Percentiles rank a stretch among this genome's conserved stretches.
These are phyloP conservation scores for Phytopythium litorale DNA, from an alignment of 352 stramenopile species.

Conservation along the genomic window DNA sequence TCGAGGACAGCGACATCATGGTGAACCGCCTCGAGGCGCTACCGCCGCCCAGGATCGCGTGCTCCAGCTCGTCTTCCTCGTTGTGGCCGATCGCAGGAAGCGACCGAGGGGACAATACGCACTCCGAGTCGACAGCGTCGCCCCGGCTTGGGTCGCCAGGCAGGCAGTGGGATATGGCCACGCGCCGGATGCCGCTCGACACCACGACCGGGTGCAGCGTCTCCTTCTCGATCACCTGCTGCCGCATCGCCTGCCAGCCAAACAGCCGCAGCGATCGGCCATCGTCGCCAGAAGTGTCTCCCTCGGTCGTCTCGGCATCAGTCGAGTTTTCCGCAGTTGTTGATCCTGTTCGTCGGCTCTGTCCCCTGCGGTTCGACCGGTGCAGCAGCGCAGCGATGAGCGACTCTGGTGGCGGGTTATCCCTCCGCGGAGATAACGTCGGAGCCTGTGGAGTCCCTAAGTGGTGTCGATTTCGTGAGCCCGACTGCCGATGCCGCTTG, in stretches of 20 bases:
- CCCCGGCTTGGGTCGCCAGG: background rate
- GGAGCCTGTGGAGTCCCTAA: conserved; percentile 3
- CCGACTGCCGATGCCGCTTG: conserved; percentile 3
- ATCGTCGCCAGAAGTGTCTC: conserved; percentile 11
- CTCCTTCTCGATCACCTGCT: conserved; percentile 41
- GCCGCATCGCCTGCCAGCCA: conserved; percentile 40
- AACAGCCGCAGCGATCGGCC: conserved; percentile 28
- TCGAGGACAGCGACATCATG: conserved; percentile 3
- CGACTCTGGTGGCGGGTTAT: background rate
- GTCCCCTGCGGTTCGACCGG: no score
- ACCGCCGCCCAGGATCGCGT: background rate
- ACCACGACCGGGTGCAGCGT: conserved; percentile 10
- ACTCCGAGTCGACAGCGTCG: background rate
- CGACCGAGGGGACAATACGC: background rate
- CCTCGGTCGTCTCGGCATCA: background rate
- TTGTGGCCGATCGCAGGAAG: background rate
- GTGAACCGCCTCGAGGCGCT: conserved; percentile 1
- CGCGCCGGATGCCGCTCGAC: conserved; percentile 7
- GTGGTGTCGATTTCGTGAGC: background rate
- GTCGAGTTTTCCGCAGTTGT: background rate
- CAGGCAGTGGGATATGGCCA: conserved; percentile 3
- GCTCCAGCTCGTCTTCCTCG: background rate
- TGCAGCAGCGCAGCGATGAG: background rate
- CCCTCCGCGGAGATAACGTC: background rate
- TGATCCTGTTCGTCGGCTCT: background rate